Conservation (phyloP, 345 rosid species). For the Eucalyptus curtisii region DNA sequence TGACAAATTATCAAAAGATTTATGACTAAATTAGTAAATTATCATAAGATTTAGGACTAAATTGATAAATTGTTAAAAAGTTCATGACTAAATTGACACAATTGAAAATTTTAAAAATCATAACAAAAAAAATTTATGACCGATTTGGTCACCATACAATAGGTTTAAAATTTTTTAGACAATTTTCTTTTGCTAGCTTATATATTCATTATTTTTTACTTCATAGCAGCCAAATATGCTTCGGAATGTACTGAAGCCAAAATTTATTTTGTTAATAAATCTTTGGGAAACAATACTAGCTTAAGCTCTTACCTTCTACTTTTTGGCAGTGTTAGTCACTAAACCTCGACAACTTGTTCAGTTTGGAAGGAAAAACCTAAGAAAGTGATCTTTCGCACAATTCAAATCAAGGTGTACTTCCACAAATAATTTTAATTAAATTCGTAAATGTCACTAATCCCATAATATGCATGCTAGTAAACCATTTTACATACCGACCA, state of each 20-base stretch:
- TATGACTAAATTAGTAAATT: no score
- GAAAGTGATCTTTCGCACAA: not conserved
- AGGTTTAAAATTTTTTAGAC: no score
- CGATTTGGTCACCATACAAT: not conserved
- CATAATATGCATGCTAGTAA: not conserved
- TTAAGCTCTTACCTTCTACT: not conserved
- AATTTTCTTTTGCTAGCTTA: not conserved
- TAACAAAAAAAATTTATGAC: not conserved
- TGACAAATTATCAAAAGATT: no score
- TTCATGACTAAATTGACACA: not conserved
- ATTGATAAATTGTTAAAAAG: no score
- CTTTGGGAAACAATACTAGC: not conserved
- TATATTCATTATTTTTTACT: not conserved
- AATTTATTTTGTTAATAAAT: not conserved
- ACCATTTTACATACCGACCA: not conserved
- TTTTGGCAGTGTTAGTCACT: not conserved
- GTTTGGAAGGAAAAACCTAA: not conserved
- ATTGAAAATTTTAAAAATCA: not conserved
- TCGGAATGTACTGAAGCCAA: not conserved
- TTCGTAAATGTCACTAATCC: not conserved
- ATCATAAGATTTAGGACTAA: no score
- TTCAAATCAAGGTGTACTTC: not conserved
- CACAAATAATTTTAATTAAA: not conserved
- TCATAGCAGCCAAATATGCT: not conserved
- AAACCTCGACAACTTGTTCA: not conserved